phyloP scores from a whole-genome alignment of 306 rosid genomes.

The Castanea crenata region DNA sequence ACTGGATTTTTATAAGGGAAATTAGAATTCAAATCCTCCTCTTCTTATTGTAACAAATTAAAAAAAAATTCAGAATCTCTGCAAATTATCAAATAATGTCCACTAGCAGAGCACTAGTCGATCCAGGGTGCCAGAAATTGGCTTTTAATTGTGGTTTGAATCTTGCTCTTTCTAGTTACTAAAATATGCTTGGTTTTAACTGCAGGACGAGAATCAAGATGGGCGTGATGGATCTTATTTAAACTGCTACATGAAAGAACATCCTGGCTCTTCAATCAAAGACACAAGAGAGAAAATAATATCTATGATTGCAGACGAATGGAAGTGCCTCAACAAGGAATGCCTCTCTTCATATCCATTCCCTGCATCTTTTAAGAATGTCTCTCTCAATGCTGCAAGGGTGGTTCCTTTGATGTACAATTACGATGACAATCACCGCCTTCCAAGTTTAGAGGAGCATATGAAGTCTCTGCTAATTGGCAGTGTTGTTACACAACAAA shows the following conservation, averaged over 20 bases:
- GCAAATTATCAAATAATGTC: too few species aligned
- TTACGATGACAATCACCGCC: slow-evolving; percentile 33
- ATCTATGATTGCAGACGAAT: slow-evolving; percentile 32
- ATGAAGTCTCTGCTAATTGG: slow-evolving; percentile 25
- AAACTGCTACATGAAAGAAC: slow-evolving; percentile 34
- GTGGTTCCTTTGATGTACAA: slow-evolving; percentile 46
- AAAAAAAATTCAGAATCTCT: too few species aligned
- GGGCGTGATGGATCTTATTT: slow-evolving; percentile 37
- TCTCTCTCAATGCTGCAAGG: slow-evolving; percentile 35
- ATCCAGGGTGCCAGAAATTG: too few species aligned
- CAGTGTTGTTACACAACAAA: neutral
- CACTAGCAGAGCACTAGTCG: too few species aligned
- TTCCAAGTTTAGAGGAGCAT: slow-evolving; percentile 36
- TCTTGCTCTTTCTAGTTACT: too few species aligned
- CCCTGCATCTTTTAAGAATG: slow-evolving; percentile 22
- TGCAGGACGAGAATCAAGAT: slow-evolving; percentile 7
- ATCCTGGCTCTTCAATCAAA: neutral
- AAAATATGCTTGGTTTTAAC: neutral
- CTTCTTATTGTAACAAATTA: too few species aligned
- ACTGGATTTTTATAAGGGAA: too few species aligned
- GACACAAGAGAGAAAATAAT: slow-evolving; percentile 21
- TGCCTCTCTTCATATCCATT: slow-evolving; percentile 26
- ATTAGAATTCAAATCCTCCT: too few species aligned
- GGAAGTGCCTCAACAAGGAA: slow-evolving; percentile 55
- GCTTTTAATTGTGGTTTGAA: too few species aligned